Evolutionary conservation across 306 rosid genomes (phyloP).

Genomic region (Sicyos edulis): DNA sequence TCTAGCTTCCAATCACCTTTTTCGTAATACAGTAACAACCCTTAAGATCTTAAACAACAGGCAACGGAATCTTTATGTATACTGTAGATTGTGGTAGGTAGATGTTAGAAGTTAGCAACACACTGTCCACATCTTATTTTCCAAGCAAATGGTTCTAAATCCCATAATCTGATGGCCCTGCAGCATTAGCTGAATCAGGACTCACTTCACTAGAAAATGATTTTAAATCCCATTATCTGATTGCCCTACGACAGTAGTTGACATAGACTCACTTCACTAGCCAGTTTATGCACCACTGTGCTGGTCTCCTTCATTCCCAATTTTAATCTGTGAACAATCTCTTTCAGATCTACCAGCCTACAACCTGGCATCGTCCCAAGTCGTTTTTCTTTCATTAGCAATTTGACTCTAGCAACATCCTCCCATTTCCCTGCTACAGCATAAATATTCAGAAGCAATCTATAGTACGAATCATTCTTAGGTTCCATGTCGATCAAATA

Average conservation of each 20-base stretch:
- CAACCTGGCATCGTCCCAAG: conserved; percentile 47
- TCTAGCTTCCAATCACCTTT: conserved; percentile 3
- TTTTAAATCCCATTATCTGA: not conserved
- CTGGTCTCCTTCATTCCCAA: conserved; percentile 32
- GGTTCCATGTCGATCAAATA: conserved; percentile 54
- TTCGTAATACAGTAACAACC: not conserved
- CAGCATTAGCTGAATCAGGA: too few species aligned
- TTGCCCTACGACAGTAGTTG: not conserved
- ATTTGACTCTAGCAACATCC: conserved; percentile 48
- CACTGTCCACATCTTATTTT: not conserved
- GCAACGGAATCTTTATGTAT: not conserved
- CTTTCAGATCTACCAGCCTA: conserved; percentile 57
- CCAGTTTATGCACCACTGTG: not conserved
- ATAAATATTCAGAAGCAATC: conserved; percentile 53
- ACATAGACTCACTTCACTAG: conserved; percentile 11
- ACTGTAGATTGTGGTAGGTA: not conserved
- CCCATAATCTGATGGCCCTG: too few species aligned
- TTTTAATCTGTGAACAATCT: conserved; percentile 51
- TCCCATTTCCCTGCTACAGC: conserved; percentile 66
- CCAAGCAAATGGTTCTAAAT: too few species aligned
- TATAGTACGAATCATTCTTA: conserved; percentile 42
- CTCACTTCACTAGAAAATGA: not conserved
- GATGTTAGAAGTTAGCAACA: not conserved
- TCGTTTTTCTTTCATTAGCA: conserved; percentile 40
- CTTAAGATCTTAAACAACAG: not conserved